Evolutionary conservation across 306 rosid genomes (phyloP), one percentile per base, ranked within the genome.

Genomic region (Inga leiocalycina): DNA sequence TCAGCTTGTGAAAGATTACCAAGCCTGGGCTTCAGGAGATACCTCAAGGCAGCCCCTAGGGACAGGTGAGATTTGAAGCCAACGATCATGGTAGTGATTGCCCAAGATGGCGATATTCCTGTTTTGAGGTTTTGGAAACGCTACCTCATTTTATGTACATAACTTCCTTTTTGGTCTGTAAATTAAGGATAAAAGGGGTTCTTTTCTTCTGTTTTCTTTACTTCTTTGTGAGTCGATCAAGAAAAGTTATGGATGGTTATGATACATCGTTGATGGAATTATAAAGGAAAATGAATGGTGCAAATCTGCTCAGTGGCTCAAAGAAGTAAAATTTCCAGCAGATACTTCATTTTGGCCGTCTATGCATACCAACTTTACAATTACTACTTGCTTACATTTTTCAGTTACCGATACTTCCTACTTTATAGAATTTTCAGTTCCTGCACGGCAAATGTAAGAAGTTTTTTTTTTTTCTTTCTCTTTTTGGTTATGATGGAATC

Each of bases 1-100:
- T 78, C 92, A 96, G 99, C 98, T 96, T 78, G 93, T 90, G 89
- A 96, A 89, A 90, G 99, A 96, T 85, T 96, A 96, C 85, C 79
- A 87, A 84, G 97, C 97, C 56, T 93, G 99, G 99, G 98, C 99
- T 65, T 86, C 97, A 16, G 95, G 93, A 52, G 92, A 91, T 84
- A 41, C 87, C 49, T 90, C 95, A 43, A 91, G 95, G 90, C 97
- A 90, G 79, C 90, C 99, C 85, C 91, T 96, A 59, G 95, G 95
- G 71, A 91, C 95, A 3, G 95, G 95, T 66, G 83, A 91, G 76
- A 85, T 91, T 76, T 91, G 83, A 92, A 83, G 79, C 41, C 49
- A 68, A 43, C 79, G 71, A 74, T 44, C 56, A 44, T 70, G 49
- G 54, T 17, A 45, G 71, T 56, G 20, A 74, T 84, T 68, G 68